Evolutionary conservation across 2,329 filamentous ascomycete species (phyloP), one percentile per base, ranked within the genome.

Genomic region (Pseudogymnoascus sp.): DNA sequence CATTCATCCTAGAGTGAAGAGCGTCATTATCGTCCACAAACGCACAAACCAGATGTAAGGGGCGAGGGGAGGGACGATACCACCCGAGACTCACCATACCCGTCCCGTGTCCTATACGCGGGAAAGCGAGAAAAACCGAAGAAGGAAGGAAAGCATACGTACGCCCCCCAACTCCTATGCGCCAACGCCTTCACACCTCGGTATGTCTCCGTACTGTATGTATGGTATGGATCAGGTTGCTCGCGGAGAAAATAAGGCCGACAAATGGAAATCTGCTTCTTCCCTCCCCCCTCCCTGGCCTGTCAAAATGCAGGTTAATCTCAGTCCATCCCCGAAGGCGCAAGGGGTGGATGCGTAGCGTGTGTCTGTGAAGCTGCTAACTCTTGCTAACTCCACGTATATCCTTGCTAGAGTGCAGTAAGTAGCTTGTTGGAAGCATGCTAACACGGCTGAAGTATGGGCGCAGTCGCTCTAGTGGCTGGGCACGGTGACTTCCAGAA

Each of bases 221-320:
- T 18, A 18, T 18, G 18, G 18, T 18, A 25, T 25, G 22, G 22
- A 25, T 25, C 22, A 25, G 4, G 22, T 25, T 25, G 22, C 22
- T 25, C 22, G 22, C 43, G 25, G 43, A 7, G 22, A 53, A 53
- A 53, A 33, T 53, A 53, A 53, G 28, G 43, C 43, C 43, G 43
- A 53, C 43, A 53, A 53, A 33, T 53, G 7, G 43, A 53, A 6
- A 18, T 18, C 43, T 53, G 8, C n/a, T 43, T 7, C 15, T 11
- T 25, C 15, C 14, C 25, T 15, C n/a, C 5, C 8, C 25, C 15
- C 9, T 9, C 47, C 47, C 47, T 53, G 28, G 47, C 25, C 47
- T 53, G 47, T 53, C 47, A 53, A 53, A 53, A 53, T 53, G 47
- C 47, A 53, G 47, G 28, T 53, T 53, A 53, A 53, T 53, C 47